phyloP scores from a whole-genome alignment of 768 basidiomycete genomes.

The Tylopilus cervinicoccineus region DNA sequence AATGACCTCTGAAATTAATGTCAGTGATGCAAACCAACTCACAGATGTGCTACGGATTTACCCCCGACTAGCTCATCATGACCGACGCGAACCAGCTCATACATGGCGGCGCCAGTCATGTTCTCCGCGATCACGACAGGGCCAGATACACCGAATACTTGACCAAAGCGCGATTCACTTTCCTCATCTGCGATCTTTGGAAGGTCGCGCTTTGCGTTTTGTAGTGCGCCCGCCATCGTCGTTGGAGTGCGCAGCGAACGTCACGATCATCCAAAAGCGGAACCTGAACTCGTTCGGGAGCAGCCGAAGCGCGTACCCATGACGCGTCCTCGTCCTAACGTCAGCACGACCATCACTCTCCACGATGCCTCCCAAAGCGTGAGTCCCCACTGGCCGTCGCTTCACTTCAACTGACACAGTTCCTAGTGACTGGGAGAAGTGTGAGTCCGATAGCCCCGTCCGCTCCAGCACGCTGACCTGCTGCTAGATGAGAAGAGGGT shows the following conservation, averaged over 20 bases:
- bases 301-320: conserved; percentile 28
- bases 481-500: conserved; percentile 73
- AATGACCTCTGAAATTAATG: conserved; percentile 80
- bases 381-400: conserved; percentile 34
- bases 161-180: conserved; percentile 79
- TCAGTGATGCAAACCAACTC: conserved; percentile 9
- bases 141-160: conserved; percentile 94
- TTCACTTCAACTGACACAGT: conserved; percentile 8
- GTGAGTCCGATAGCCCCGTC: conserved; percentile 40
- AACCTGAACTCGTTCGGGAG: conserved; percentile 22
- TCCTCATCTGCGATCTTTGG: conserved; percentile 90
- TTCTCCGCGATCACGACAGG: conserved; percentile 96
- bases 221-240: conserved; percentile 87
- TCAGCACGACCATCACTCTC: conserved; percentile 21
- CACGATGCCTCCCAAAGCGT: conserved; percentile 94
- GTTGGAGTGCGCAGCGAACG: not conserved
- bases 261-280: conserved; percentile 25
- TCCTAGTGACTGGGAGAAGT: conserved; percentile 96
- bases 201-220: conserved; percentile 85
- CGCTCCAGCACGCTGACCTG: conserved; percentile 5
- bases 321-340: conserved; percentile 34
- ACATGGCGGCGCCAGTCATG: conserved; percentile 96
- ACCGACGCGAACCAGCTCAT: conserved; percentile 96
- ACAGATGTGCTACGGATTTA: conserved; percentile 32
- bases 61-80: conserved; percentile 98